Evolutionary conservation across 2,329 filamentous ascomycete species (phyloP).

Genomic region (Akanthomyces dipterigenus): DNA sequence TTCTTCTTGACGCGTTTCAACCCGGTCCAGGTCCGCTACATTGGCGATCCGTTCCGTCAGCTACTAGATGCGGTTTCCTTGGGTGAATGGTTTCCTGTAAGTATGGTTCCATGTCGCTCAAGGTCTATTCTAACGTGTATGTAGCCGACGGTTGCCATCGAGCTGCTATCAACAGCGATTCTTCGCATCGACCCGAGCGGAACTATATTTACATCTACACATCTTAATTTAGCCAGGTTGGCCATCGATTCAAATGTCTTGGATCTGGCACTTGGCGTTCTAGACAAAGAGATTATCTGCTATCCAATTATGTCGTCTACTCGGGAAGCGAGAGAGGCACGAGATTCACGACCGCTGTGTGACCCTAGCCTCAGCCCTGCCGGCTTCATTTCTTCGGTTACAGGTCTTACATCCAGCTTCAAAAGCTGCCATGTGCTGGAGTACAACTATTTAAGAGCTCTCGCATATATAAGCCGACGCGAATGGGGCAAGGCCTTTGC

Average conservation of each 20-base stretch:
- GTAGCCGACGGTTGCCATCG: slow-evolving; percentile 41
- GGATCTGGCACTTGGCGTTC: slow-evolving; percentile 49
- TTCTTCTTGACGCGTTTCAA: slow-evolving; percentile 44
- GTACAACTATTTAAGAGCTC: slow-evolving; percentile 59
- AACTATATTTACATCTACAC: slow-evolving; percentile 58
- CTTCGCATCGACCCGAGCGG: slow-evolving; percentile 60
- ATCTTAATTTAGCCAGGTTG: slow-evolving; percentile 50
- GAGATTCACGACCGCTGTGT: slow-evolving; percentile 35
- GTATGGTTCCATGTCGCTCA: slow-evolving; percentile 5
- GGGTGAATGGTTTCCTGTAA: slow-evolving; percentile 37
- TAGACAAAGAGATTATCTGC: slow-evolving; percentile 60
- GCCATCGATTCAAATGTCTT: slow-evolving; percentile 51
- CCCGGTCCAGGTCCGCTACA: slow-evolving; percentile 45
- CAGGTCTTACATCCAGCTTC: slow-evolving; percentile 50
- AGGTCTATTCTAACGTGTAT: slow-evolving; percentile 9
- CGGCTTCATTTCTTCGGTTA: slow-evolving; percentile 53
- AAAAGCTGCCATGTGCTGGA: slow-evolving; percentile 51
- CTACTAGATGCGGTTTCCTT: slow-evolving; percentile 36
- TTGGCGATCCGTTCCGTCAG: slow-evolving; percentile 34
- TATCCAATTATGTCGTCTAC: slow-evolving; percentile 43
- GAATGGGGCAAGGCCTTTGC: slow-evolving; percentile 57
- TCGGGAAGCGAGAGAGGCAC: slow-evolving; percentile 16
- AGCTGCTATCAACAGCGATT: slow-evolving; percentile 46
- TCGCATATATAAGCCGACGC: slow-evolving; percentile 54
- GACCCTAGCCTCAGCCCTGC: slow-evolving; percentile 38